Percentiles rank a stretch among this genome's conserved stretches.
phyloP scores from a whole-genome alignment of 805 yeast species.

The Candida xiaguanensis region DNA sequence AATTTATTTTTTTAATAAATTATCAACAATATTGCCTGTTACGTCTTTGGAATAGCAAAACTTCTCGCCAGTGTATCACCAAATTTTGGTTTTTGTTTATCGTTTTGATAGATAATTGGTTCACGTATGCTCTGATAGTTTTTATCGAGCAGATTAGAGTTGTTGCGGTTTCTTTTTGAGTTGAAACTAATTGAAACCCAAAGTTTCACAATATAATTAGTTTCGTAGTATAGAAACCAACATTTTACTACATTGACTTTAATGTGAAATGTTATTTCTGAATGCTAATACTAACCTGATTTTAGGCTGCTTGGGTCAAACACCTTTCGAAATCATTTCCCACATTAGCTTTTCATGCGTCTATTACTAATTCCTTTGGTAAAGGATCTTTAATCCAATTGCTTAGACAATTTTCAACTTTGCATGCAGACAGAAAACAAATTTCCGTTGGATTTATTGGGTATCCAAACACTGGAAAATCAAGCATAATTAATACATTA shows the following conservation, averaged over 20 bases:
- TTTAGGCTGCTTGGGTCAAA: constrained; percentile 97
- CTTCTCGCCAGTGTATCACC: constrained; percentile 48
- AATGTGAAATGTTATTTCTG: not conserved
- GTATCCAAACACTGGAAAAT: constrained; percentile 97
- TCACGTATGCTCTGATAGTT: constrained; percentile 30
- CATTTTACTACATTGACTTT: constrained; percentile 33
- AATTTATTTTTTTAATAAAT: constrained; percentile 22
- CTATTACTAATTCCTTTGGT: constrained; percentile 95
- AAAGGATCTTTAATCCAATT: constrained; percentile 94
- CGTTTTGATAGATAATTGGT: constrained; percentile 38
- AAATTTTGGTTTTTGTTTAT: constrained; percentile 15
- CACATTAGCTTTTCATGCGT: constrained; percentile 96
- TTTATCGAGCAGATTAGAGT: constrained; percentile 43
- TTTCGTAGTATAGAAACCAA: constrained; percentile 91
- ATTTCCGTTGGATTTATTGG: constrained; percentile 97
- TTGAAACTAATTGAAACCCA: constrained; percentile 53
- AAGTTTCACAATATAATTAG: constrained; percentile 29
- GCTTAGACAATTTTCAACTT: constrained; percentile 84
- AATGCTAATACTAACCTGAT: constrained; percentile 16
- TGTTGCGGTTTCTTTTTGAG: constrained; percentile 69
- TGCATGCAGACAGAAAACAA: constrained; percentile 91
- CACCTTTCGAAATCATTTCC: constrained; percentile 88
- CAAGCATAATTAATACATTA: constrained; percentile 90
- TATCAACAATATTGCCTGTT: constrained; percentile 71
- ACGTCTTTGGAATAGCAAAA: constrained; percentile 92